phyloP scores from a whole-genome alignment of 306 rosid genomes.

The Prunus davidiana region DNA sequence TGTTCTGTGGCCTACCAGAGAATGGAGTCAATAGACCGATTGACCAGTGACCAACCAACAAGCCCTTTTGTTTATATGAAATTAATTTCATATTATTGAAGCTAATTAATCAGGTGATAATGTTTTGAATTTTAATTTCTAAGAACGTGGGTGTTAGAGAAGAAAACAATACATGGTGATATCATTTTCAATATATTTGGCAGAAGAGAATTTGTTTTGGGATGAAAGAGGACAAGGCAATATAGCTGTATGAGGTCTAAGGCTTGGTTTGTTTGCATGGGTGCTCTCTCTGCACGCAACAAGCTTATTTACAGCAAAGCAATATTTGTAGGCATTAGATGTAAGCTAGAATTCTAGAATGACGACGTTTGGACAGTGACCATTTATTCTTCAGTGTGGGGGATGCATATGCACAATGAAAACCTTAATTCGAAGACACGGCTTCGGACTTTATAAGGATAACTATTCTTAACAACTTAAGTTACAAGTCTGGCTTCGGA shows the following conservation, averaged over 20 bases:
- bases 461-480: too few relatives aligned
- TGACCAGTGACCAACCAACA: neutral
- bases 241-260: slow-evolving; percentile 41
- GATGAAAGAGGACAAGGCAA: slow-evolving; percentile 31
- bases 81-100: neutral
- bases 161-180: neutral
- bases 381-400: slow-evolving; percentile 19
- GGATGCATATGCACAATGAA: neutral
- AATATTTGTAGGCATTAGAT: slow-evolving; percentile 18
- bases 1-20: neutral
- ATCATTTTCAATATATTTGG: neutral
- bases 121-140: too few relatives aligned
- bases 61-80: neutral
- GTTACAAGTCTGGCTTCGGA: accelerated
- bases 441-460: too few relatives aligned
- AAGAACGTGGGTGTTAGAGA: neutral
- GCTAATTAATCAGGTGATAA: too few relatives aligned
- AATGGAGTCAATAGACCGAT: neutral
- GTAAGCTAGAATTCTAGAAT: slow-evolving; percentile 28
- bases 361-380: slow-evolving; percentile 36
- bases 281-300: slow-evolving; percentile 15
- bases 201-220: neutral
- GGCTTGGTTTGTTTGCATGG: slow-evolving; percentile 20
- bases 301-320: slow-evolving; percentile 24
- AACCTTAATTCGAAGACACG: too few relatives aligned